Evolutionary conservation across 192 early-diverging fungal species (phyloP).

Genomic region (Backusella parvicylindrica): DNA sequence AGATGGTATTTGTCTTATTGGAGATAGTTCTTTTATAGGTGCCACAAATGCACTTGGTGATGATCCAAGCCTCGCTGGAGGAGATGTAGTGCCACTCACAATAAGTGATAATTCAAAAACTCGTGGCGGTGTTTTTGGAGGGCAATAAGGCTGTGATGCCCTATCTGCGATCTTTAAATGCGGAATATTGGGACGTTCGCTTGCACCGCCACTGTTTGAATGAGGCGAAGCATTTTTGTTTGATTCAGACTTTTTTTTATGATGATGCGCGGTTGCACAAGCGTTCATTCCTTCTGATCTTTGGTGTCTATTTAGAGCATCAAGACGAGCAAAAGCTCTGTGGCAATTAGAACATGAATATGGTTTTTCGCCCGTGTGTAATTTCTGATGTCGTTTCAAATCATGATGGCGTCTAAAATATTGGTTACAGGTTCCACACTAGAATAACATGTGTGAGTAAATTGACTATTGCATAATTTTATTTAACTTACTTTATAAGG

Average conservation of each 20-base stretch:
- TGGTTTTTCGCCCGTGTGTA: conserved; percentile 76
- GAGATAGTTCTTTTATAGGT: background rate
- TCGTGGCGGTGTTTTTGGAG: background rate
- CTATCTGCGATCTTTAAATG: background rate
- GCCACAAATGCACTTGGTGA: background rate
- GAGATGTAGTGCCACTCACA: background rate
- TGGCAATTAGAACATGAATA: conserved; percentile 68
- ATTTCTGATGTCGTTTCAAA: conserved; percentile 79
- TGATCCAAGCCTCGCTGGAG: background rate
- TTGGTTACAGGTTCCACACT: conserved; percentile 28
- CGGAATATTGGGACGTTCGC: background rate
- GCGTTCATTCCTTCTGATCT: conserved; percentile 38
- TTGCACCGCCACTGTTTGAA: background rate
- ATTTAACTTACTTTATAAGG: conserved; percentile 21
- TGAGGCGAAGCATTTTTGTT: background rate
- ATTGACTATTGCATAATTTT: background rate
- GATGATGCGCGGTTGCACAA: conserved; percentile 11
- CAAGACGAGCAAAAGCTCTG: conserved; percentile 75
- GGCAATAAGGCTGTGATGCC: conserved; percentile 3
- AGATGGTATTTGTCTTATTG: background rate
- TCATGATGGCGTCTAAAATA: conserved; percentile 72
- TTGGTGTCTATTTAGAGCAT: conserved; percentile 74
- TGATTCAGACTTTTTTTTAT: background rate
- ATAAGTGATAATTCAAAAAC: background rate
- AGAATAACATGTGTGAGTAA: background rate